Conservation (phyloP, 2,329 filamentous ascomycete species). For the Xylariaceae sp. region DNA sequence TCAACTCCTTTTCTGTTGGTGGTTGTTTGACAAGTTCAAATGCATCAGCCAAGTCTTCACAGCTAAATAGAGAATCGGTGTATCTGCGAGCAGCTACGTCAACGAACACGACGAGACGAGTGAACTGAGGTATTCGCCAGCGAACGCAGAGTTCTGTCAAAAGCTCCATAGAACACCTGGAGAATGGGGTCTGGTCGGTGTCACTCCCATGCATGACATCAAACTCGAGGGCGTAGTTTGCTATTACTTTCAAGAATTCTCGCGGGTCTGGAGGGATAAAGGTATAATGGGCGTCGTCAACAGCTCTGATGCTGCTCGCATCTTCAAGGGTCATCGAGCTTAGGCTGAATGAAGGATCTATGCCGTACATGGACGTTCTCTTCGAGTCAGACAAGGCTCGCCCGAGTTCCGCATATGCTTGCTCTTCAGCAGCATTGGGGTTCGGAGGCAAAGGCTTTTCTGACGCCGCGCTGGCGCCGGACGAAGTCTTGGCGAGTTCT, state of each 20-base stretch:
- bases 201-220: slow-evolving; percentile 56
- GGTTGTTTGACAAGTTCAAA: slow-evolving; percentile 79
- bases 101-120: slow-evolving; percentile 73
- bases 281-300: slow-evolving; percentile 69
- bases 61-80: slow-evolving; percentile 72
- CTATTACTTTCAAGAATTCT: slow-evolving; percentile 75
- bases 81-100: slow-evolving; percentile 86
- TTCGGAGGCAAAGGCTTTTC: slow-evolving; percentile 59
- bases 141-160: slow-evolving; percentile 79
- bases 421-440: slow-evolving; percentile 46
- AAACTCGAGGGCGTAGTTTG: slow-evolving; percentile 70
- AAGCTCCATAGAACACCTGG: slow-evolving; percentile 75
- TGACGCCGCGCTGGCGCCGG: slow-evolving; percentile 40
- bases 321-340: slow-evolving; percentile 61
- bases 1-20: slow-evolving; percentile 52
- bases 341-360: slow-evolving; percentile 67
- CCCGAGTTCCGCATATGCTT: slow-evolving; percentile 49
- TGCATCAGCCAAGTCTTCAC: slow-evolving; percentile 77
- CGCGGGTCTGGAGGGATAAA: slow-evolving; percentile 86
- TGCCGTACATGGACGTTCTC: slow-evolving; percentile 37
- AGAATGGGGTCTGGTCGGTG: slow-evolving; percentile 53
- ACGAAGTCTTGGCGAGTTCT: slow-evolving; percentile 74
- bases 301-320: slow-evolving; percentile 45
- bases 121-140: slow-evolving; percentile 85
- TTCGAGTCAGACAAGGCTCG: slow-evolving; percentile 48